Base-by-base conservation (phyloP, 192 early-diverging fungal species). In the Podila verticillata region DNA sequence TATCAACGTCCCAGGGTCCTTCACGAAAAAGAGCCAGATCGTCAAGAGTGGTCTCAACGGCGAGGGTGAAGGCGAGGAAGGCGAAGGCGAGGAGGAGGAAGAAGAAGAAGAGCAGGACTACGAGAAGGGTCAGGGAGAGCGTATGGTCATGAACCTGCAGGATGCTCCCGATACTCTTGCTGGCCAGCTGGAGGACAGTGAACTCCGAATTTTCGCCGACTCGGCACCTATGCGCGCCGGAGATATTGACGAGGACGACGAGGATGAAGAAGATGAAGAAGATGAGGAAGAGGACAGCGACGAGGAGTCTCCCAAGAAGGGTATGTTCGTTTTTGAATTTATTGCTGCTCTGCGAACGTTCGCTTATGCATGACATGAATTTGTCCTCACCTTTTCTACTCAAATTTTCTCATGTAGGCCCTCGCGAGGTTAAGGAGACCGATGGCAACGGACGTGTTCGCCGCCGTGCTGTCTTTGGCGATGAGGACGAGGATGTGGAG, bases 91-190 rank as follows among this genome's bases (percentile, higher is more conserved):
- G 24, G 68, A 81, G 30, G 71, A 67, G 19, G 84, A 85, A 4
- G 70, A 77, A 17, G 82, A 82, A 15, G 75, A 86, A 29, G 82
- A 87, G 26, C 82, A 87, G 63, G 87, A 87, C 35, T 84, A 87
- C 36, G 87, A 85, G 60, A 84, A 78, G 81, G 90, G 70, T 35
- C 89, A 70, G 56, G 98, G 98, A 24, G 96, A 99, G 73, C 88
- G 90, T 66, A 94, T 99, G 91, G 96, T 99, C 26, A 91, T 93
- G 74, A 91, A 95, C 70, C 83, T 99, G 61, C 98, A 99, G 82
- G 93, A 96, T 79, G 94, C 89, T 13, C 73, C 82, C 47, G 82
- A 88, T 61, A 96, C 95, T 12, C 73, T 96, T 31, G 92, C 87
- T 34, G 88, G 91, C 57, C 88, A 93, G 68, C 86, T 95, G 9